phyloP scores from a whole-genome alignment of 2,329 filamentous ascomycete species.

The Colletotrichum lindemuthianum region DNA sequence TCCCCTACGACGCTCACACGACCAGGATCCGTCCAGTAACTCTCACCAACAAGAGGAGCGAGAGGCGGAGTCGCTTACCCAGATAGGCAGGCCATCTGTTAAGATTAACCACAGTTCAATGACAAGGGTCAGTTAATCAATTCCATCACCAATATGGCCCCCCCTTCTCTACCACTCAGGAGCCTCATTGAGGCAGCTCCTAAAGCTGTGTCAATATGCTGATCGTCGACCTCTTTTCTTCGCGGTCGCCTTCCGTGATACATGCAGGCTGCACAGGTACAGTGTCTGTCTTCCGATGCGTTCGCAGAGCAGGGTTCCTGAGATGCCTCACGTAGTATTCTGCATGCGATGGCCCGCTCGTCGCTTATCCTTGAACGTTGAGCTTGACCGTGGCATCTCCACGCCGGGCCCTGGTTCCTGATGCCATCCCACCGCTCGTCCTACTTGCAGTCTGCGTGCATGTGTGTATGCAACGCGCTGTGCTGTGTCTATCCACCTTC shows the following conservation, averaged over 20 bases:
- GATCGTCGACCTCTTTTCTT: conserved; percentile 16
- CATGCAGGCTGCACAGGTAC: background rate
- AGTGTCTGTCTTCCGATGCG: no score
- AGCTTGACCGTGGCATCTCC: background rate
- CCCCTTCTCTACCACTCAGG: background rate
- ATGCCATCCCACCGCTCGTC: no score
- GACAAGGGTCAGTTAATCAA: conserved; percentile 13
- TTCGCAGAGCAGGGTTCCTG: no score
- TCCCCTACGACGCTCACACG: no score
- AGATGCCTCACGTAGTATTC: background rate
- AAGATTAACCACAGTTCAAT: conserved; percentile 9
- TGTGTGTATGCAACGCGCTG: background rate
- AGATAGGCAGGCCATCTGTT: conserved; percentile 31
- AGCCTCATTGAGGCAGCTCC: conserved; percentile 34
- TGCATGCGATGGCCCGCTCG: conserved; percentile 6
- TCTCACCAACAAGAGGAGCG: conserved; percentile 25
- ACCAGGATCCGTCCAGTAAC: background rate
- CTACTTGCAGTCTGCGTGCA: background rate
- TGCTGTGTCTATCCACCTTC: conserved; percentile 21
- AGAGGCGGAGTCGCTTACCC: conserved; percentile 22
- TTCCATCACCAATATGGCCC: background rate
- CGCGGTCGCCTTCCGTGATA: background rate
- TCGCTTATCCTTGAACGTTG: background rate
- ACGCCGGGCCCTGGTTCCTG: no score
- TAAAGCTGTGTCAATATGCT: conserved; percentile 11